Conservation (phyloP, 768 basidiomycete species). For the Albatrellus ellisii region DNA sequence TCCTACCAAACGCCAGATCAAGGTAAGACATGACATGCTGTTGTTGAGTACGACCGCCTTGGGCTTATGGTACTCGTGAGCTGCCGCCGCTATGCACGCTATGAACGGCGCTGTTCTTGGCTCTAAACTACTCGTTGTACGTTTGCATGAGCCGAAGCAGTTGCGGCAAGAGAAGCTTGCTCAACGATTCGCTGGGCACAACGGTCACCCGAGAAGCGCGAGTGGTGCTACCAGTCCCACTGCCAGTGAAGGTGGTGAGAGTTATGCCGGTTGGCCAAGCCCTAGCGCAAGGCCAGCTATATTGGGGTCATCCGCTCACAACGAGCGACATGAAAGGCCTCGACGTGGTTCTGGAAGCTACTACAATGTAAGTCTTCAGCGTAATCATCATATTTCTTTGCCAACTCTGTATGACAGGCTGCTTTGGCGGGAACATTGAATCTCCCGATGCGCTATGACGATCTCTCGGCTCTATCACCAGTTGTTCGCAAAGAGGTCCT, state of each 20-base stretch:
- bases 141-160: conserved; percentile 85
- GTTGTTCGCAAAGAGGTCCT: conserved; percentile 82
- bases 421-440: conserved; percentile 71
- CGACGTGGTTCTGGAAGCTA: conserved; percentile 78
- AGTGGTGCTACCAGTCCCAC: conserved; percentile 83
- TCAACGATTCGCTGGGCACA: conserved; percentile 60
- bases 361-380: conserved; percentile 45
- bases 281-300: conserved; percentile 42
- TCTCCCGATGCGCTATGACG: conserved; percentile 80
- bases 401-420: conserved; percentile 33
- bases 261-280: conserved; percentile 60
- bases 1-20: conserved; percentile 76
- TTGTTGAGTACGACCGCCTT: conserved; percentile 2
- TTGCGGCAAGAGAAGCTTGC: conserved; percentile 83
- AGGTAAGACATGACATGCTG: conserved; percentile 30
- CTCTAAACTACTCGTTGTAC: conserved; percentile 68
- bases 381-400: conserved; percentile 3
- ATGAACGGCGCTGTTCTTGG: conserved; percentile 75
- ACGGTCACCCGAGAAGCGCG: conserved; percentile 66
- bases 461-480: conserved; percentile 68
- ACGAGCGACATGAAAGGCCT: conserved; percentile 49
- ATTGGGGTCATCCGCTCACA: conserved; percentile 34
- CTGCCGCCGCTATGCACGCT: conserved; percentile 54
- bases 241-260: conserved; percentile 70
- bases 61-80: conserved; percentile 23